A percentile compares a stretch with the other conserved stretches of the same genome.
Evolutionary conservation across 352 stramenopile genomes (phyloP).

Genomic region (Phytophthora pistaciae): DNA sequence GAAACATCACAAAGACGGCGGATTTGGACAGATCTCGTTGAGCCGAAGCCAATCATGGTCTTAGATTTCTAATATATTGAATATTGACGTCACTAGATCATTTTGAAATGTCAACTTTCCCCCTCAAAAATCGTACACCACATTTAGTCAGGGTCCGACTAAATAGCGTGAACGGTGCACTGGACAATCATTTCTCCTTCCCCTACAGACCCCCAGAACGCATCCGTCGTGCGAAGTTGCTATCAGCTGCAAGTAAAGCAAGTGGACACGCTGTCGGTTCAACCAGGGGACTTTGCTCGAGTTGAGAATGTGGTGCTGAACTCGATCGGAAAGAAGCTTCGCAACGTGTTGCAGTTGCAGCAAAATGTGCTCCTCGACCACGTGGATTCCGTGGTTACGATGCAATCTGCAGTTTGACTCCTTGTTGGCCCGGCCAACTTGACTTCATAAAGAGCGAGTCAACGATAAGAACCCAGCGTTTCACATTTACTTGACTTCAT

Average conservation of each 20-base stretch:
- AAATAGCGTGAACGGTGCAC: no score
- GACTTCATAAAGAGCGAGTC: neutral
- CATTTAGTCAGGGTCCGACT: no score
- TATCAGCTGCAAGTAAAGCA: conserved; percentile 32
- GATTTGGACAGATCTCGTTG: no score
- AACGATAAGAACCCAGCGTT: neutral
- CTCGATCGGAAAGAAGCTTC: conserved; percentile 26
- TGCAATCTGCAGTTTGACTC: neutral
- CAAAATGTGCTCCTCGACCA: conserved; percentile 28
- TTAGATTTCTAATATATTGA: no score
- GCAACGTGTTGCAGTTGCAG: conserved; percentile 24
- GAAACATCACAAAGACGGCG: no score
- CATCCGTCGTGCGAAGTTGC: conserved; percentile 33
- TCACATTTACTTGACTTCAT: neutral
- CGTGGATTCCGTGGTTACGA: neutral
- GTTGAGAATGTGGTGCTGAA: conserved; percentile 27
- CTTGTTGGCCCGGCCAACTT: neutral
- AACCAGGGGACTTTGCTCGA: conserved; percentile 16
- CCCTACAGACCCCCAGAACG: conserved; percentile 7
- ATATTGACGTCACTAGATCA: no score
- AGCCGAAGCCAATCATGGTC: no score
- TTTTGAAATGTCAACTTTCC: no score
- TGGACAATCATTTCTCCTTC: conserved; percentile 38
- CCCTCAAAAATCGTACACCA: no score
- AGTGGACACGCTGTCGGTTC: conserved; percentile 14